These are phyloP conservation scores for Globisporangium cederbergense DNA, from an alignment of 352 stramenopile genomes.

Conservation along the genomic window DNA sequence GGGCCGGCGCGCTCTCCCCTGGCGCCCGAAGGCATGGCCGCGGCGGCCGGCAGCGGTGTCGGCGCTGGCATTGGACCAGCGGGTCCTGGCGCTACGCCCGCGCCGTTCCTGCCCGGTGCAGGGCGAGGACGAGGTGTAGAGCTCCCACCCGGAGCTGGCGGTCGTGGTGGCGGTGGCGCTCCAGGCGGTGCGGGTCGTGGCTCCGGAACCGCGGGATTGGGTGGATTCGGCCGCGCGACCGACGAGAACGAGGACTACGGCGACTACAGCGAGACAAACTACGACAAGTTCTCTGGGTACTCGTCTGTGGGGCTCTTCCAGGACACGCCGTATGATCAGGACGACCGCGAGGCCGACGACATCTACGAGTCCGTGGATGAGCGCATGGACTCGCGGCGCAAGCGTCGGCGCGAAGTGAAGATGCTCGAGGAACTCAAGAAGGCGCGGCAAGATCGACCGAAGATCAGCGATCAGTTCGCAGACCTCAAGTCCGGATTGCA, in stretches of 20 bases:
- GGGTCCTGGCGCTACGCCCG: constrained; percentile 40
- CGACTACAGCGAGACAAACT: constrained; percentile 91
- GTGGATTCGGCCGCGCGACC: constrained; percentile 79
- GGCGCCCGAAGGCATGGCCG: constrained; percentile 1
- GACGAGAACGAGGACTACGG: constrained; percentile 86
- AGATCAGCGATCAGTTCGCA: constrained; percentile 97
- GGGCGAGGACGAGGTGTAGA: constrained; percentile 75
- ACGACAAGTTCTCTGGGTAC: constrained; percentile 91
- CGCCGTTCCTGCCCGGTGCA: constrained; percentile 81
- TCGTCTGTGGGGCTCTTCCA: constrained; percentile 84
- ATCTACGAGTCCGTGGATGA: constrained; percentile 96
- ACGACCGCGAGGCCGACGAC: constrained; percentile 95
- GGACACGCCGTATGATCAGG: constrained; percentile 93
- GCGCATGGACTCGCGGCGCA: constrained; percentile 91
- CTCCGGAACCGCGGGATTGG: constrained; percentile 76
- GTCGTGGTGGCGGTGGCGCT: constrained; percentile 17
- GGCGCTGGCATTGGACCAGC: background rate
- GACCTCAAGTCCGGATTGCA: constrained; percentile 95
- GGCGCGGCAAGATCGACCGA: constrained; percentile 81
- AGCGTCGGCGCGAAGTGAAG: constrained; percentile 82
- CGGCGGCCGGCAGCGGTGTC: background rate
- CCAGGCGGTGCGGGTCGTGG: constrained; percentile 49
- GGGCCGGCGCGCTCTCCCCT: constrained; percentile 78
- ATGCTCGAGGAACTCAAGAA: constrained; percentile 88
- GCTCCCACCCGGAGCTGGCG: constrained; percentile 3